Conservation (phyloP, 2,329 filamentous ascomycete genomes). For the Pseudogymnoascus sp. region DNA sequence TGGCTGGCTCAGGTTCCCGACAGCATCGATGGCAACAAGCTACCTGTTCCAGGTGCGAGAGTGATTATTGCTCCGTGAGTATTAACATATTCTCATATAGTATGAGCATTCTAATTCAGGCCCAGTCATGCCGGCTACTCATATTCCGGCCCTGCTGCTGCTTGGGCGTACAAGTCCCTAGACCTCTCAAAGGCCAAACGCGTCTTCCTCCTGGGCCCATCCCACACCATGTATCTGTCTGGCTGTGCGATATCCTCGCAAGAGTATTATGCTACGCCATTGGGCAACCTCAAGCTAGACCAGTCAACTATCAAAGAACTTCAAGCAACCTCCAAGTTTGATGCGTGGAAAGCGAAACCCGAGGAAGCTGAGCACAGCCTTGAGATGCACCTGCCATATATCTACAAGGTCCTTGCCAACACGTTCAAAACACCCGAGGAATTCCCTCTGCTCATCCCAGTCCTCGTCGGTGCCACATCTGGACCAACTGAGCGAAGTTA, state of each 20-base stretch:
- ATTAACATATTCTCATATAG: conserved; percentile 4
- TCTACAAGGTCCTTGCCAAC: conserved; percentile 65
- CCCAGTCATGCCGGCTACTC: conserved; percentile 83
- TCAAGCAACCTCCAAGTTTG: conserved; percentile 47
- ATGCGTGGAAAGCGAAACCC: conserved; percentile 54
- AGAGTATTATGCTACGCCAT: conserved; percentile 63
- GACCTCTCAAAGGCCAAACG: conserved; percentile 78
- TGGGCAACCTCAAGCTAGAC: conserved; percentile 65
- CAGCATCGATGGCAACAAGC: conserved; percentile 47
- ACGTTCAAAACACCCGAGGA: conserved; percentile 42
- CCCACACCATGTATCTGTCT: conserved; percentile 75
- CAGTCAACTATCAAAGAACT: conserved; percentile 45
- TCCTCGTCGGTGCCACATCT: conserved; percentile 74
- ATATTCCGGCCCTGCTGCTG: conserved; percentile 86
- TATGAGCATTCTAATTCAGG: conserved; percentile 16
- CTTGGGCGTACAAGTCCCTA: conserved; percentile 87
- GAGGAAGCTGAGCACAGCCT: conserved; percentile 87
- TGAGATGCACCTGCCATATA: conserved; percentile 93
- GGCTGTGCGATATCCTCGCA: conserved; percentile 72
- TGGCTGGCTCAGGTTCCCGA: conserved; percentile 68
- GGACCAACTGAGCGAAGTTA: conserved; percentile 57
- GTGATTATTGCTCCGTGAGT: conserved; percentile 89
- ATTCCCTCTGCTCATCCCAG: conserved; percentile 73
- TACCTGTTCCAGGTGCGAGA: conserved; percentile 70
- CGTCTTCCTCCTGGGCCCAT: conserved; percentile 87